phyloP scores from a whole-genome alignment of 768 basidiomycete genomes.

The Tephrocybe sp. region DNA sequence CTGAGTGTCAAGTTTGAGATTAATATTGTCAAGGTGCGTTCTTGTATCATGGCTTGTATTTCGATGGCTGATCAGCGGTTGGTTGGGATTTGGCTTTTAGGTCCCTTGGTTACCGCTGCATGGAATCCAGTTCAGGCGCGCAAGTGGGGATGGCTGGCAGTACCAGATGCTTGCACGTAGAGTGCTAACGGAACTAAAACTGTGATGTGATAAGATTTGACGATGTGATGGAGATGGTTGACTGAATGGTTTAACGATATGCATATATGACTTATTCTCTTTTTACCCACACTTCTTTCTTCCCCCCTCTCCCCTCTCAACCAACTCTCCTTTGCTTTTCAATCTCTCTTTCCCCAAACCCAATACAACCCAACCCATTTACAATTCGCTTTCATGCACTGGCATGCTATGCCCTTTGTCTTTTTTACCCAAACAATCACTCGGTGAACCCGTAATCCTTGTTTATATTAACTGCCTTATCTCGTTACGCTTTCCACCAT shows the following conservation, averaged over 20 bases:
- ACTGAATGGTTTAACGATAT: not conserved
- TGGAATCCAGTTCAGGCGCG: slow-evolving; percentile 92
- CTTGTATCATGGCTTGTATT: no score
- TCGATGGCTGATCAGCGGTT: slow-evolving; percentile 6
- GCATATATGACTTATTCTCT: slow-evolving; percentile 10
- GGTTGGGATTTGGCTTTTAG: slow-evolving; percentile 34
- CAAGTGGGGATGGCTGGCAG: slow-evolving; percentile 92
- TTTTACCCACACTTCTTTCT: not conserved
- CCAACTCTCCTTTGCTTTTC: not conserved
- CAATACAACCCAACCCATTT: not conserved
- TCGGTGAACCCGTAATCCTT: no score
- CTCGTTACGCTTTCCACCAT: no score
- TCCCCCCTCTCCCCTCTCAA: not conserved
- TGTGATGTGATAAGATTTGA: slow-evolving; percentile 42
- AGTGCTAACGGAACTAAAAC: slow-evolving; percentile 83
- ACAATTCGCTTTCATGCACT: no score
- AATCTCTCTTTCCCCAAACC: not conserved
- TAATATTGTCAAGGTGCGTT: slow-evolving; percentile 88
- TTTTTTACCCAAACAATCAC: no score
- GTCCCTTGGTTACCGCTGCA: slow-evolving; percentile 92
- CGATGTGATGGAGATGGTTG: not conserved
- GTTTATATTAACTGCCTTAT: no score
- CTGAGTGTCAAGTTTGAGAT: slow-evolving; percentile 95
- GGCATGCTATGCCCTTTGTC: no score
- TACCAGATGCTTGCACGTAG: slow-evolving; percentile 94